Base-by-base conservation (phyloP, 2,329 filamentous ascomycete genomes). In the Phoma sp. region DNA sequence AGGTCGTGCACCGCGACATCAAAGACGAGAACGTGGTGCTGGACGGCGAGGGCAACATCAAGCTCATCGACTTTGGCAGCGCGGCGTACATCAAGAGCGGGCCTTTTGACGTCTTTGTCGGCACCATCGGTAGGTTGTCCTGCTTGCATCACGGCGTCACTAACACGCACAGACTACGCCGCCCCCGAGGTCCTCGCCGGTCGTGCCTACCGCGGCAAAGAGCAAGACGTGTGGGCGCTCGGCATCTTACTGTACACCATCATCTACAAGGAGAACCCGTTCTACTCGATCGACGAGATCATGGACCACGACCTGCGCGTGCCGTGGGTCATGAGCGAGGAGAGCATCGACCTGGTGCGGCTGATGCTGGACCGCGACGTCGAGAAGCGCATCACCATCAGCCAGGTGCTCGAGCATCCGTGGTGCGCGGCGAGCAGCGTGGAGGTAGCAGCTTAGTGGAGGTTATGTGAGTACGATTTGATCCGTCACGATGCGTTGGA, bases 211-310 rank as follows among this genome's bases (percentile, higher is more conserved):
- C 86, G 90, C 63, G 95, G 95, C 70, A 96, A 96, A 77, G 94
- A 96, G 75, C 95, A 99, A 80, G 95, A 99, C 71, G 92, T 99
- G 27, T 99, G 95, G 95, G 95, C 95, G 0, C 84, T 99, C 15
- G 95, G 95, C 22, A 98, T 99, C 69, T 84, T 99, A 24, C 85
- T 99, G 13, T 99, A 99, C 80, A 99, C 95, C 25, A 97, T 99
- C 71, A 90, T 98, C 70, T 99, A 99, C 84, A 99, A 98, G 79
- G 95, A 99, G 78, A 99, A 99, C 72, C 94, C 95, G 0, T 99
- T 97, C 76, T 98, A 98, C 83, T 96, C 90, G 76, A 95, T 98
- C 69, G 95, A 99, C 75, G 95, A 99, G 81, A 99, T 99, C 71
- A 96, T 98, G 85, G 95, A 99, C 74, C 93, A 94, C 70, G 94